Evolutionary conservation across 129 eudicot genomes (phyloP).

Genomic region (Heracleum sosnowskyi): DNA sequence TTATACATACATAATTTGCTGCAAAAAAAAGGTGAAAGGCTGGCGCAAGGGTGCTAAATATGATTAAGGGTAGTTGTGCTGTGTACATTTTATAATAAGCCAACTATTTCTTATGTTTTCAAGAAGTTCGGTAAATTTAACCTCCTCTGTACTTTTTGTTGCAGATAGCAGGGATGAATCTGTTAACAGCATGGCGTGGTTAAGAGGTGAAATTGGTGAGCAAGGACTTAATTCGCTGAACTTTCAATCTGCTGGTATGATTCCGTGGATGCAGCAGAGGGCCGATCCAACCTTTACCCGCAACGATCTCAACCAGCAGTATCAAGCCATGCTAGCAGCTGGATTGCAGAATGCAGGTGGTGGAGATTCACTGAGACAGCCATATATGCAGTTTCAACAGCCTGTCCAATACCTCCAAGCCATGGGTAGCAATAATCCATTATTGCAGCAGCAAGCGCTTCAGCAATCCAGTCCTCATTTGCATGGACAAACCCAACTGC

Average conservation of each 20-base stretch:
- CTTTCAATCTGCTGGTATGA: slow-evolving; percentile 67
- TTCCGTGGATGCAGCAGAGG: slow-evolving; percentile 96
- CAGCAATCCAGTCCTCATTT: slow-evolving; percentile 55
- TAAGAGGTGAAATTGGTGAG: slow-evolving; percentile 79
- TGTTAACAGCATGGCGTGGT: slow-evolving; percentile 71
- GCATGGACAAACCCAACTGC: slow-evolving; percentile 61
- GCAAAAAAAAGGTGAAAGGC: not conserved
- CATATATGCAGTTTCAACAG: slow-evolving; percentile 71
- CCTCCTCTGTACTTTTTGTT: not conserved
- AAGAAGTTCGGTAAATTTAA: not conserved
- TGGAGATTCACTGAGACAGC: slow-evolving; percentile 62
- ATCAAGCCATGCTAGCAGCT: slow-evolving; percentile 82
- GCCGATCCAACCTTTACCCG: slow-evolving; percentile 53
- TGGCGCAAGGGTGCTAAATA: not conserved
- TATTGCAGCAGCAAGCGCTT: slow-evolving; percentile 54
- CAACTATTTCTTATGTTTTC: not conserved
- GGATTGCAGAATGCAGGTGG: slow-evolving; percentile 62
- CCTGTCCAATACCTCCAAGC: slow-evolving; percentile 58
- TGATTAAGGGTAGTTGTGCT: not conserved
- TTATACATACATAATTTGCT: not conserved
- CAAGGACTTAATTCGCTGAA: slow-evolving; percentile 59
- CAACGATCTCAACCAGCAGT: slow-evolving; percentile 75
- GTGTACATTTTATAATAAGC: not conserved
- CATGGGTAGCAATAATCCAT: slow-evolving; percentile 45
- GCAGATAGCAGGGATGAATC: slow-evolving; percentile 70